These are phyloP conservation scores for Phialocephala sp. DNA, from an alignment of 2,329 filamentous ascomycete species.

Conservation along the genomic window DNA sequence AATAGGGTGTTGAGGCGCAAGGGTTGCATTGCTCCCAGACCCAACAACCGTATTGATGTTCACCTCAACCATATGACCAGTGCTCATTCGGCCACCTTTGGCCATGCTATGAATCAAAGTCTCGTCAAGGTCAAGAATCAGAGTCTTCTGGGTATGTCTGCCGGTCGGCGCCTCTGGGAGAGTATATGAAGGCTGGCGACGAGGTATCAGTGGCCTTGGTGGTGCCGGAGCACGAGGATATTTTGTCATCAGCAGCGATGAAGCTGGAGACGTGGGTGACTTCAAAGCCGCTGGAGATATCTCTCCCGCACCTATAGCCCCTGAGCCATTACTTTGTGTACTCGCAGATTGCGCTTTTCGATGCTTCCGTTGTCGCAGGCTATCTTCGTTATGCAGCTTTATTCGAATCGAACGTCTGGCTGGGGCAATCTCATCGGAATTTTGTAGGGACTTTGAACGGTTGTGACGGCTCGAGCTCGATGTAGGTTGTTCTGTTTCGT, in stretches of 20 bases:
- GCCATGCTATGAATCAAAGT: conserved; percentile 98
- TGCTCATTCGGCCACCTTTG: conserved; percentile 93
- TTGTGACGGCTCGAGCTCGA: conserved; percentile 52
- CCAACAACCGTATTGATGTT: conserved; percentile 77
- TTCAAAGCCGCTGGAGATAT: conserved; percentile 82
- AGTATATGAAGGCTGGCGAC: conserved; percentile 86
- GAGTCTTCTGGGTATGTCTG: conserved; percentile 78
- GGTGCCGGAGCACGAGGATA: conserved; percentile 91
- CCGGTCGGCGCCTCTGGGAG: conserved; percentile 55
- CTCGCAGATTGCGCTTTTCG: conserved; percentile 60
- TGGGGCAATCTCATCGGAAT: conserved; percentile 68
- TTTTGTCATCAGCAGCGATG: conserved; percentile 73
- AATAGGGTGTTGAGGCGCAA: conserved; percentile 91
- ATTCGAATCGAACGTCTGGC: conserved; percentile 85
- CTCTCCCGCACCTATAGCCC: conserved; percentile 41
- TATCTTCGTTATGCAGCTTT: conserved; percentile 83
- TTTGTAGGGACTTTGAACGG: conserved; percentile 66
- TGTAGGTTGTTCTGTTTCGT: conserved; percentile 33
- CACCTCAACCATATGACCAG: conserved; percentile 98
- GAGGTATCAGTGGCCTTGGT: conserved; percentile 86
- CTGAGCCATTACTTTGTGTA: conserved; percentile 49
- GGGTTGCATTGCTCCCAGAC: conserved; percentile 66
- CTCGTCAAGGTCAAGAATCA: conserved; percentile 95
- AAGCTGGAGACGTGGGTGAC: conserved; percentile 85
- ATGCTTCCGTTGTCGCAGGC: conserved; percentile 74